Evolutionary conservation across 2,329 filamentous ascomycete species (phyloP).

Genomic region (Exophiala lecanii-corni): DNA sequence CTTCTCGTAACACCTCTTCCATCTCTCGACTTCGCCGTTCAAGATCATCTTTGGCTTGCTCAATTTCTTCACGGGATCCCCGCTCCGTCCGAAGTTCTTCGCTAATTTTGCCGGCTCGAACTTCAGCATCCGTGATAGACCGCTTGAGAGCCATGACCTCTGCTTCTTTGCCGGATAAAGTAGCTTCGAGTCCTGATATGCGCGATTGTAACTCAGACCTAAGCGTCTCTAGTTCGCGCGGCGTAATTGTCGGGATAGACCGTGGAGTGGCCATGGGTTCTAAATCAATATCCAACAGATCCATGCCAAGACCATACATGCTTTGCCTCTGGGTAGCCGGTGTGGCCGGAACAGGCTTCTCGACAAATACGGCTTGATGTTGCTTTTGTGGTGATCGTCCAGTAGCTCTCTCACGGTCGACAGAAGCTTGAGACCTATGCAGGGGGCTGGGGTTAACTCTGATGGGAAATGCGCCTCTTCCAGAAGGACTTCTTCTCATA

Average conservation of each 20-base stretch:
- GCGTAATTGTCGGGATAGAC: slow-evolving; percentile 84
- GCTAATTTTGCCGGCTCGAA: slow-evolving; percentile 79
- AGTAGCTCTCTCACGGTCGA: slow-evolving; percentile 26
- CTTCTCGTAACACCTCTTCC: slow-evolving; percentile 71
- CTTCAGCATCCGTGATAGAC: slow-evolving; percentile 84
- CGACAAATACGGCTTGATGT: slow-evolving; percentile 13
- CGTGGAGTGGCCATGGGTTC: slow-evolving; percentile 90
- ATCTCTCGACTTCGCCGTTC: slow-evolving; percentile 81
- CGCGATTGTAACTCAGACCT: slow-evolving; percentile 89
- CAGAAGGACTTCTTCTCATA: slow-evolving; percentile 35
- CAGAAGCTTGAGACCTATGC: slow-evolving; percentile 27
- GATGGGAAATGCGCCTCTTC: slow-evolving; percentile 30
- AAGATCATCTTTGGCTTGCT: slow-evolving; percentile 74
- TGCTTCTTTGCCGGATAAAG: slow-evolving; percentile 85
- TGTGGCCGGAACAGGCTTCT: slow-evolving; percentile 24
- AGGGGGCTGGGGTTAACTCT: slow-evolving; percentile 25
- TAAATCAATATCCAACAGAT: slow-evolving; percentile 81
- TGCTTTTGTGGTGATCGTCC: slow-evolving; percentile 28
- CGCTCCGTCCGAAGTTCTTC: slow-evolving; percentile 78
- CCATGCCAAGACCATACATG: slow-evolving; percentile 23
- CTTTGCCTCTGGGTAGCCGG: slow-evolving; percentile 28
- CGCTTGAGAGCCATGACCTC: slow-evolving; percentile 83
- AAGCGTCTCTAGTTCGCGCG: slow-evolving; percentile 84
- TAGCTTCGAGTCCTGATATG: slow-evolving; percentile 90
- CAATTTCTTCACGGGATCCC: slow-evolving; percentile 63